These are phyloP conservation scores for Epichloe glyceriae DNA, from an alignment of 2,329 filamentous ascomycete genomes.

Conservation along the genomic window DNA sequence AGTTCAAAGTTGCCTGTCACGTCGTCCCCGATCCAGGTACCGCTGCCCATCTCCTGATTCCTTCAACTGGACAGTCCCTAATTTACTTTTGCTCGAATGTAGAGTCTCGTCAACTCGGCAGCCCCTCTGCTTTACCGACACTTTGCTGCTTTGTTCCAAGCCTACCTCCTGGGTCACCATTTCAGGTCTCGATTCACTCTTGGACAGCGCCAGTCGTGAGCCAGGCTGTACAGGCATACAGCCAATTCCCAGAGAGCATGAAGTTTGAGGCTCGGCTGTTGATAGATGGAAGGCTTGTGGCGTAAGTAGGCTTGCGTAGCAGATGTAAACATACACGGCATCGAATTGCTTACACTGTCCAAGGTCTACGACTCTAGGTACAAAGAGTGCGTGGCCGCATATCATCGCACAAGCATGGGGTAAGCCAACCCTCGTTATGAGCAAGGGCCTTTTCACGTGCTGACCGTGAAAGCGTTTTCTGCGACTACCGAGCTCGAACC, in stretches of 20 bases:
- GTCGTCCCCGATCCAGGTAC: constrained; percentile 41
- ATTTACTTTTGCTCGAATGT: background rate
- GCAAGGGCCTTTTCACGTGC: background rate
- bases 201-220: constrained; percentile 53
- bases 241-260: constrained; percentile 41
- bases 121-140: constrained; percentile 42
- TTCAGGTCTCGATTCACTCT: constrained; percentile 62
- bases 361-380: constrained; percentile 43
- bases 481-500: constrained; percentile 44
- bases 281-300: constrained; percentile 51
- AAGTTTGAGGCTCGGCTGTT: constrained; percentile 55
- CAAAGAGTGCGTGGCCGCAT: constrained; percentile 36
- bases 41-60: background rate
- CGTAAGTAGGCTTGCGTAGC: constrained; percentile 27
- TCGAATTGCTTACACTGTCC: background rate
- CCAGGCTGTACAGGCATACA: constrained; percentile 40
- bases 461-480: constrained; percentile 28
- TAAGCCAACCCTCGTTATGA: constrained; percentile 17
- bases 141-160: constrained; percentile 62
- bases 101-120: constrained; percentile 41
- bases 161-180: constrained; percentile 41
- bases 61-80: background rate
- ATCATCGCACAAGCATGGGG: constrained; percentile 33
- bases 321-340: no score
- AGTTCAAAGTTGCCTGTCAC: constrained; percentile 70